Evolutionary conservation across 2,329 filamentous ascomycete species (phyloP).

Genomic region (Knufia petricola): DNA sequence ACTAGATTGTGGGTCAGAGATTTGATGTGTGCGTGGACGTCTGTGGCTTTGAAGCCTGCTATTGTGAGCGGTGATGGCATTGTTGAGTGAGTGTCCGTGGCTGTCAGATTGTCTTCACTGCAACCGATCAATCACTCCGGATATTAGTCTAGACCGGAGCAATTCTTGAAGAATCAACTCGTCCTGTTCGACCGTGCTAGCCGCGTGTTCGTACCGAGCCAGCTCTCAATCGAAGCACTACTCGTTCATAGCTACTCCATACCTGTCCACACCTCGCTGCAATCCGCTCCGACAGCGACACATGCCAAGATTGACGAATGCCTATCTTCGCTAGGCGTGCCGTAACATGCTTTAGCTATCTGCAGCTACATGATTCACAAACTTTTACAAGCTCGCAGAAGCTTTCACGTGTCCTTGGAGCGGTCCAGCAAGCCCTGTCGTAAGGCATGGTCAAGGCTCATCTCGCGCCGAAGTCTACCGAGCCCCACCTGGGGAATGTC

Average conservation of each 20-base stretch:
- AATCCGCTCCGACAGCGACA: neutral
- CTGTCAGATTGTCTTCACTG: neutral
- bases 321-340: no score
- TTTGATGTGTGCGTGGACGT: constrained; percentile 49
- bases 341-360: no score
- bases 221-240: neutral
- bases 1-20: constrained; percentile 64
- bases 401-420: no score
- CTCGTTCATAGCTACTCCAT: no score
- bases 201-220: no score
- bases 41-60: constrained; percentile 13
- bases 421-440: no score
- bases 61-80: constrained; percentile 7
- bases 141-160: no score
- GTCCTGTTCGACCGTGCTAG: no score
- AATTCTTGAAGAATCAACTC: no score
- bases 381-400: no score
- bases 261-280: neutral
- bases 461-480: neutral
- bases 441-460: no score
- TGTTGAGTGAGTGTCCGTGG: neutral
- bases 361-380: neutral
- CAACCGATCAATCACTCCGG: no score
- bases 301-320: neutral
- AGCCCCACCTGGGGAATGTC: neutral